phyloP scores from a whole-genome alignment of 2,329 filamentous ascomycete species.

The Fusarium sp. region DNA sequence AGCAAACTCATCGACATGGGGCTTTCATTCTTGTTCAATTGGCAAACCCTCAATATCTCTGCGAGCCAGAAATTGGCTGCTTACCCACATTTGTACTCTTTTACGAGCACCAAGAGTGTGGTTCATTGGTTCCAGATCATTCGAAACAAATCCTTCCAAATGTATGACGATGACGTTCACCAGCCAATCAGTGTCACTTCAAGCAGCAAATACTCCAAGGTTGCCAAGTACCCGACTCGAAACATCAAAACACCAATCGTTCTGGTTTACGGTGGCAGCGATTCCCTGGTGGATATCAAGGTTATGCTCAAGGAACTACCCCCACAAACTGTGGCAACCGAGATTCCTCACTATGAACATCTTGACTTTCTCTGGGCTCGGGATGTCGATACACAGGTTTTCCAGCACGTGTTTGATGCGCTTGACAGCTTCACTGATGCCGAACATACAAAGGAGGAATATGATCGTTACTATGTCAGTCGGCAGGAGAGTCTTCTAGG shows the following conservation, averaged over 20 bases:
- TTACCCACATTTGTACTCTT: constrained; percentile 95
- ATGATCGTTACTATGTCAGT: constrained; percentile 62
- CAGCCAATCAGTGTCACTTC: constrained; percentile 75
- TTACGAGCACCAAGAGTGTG: constrained; percentile 94
- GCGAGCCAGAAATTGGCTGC: constrained; percentile 90
- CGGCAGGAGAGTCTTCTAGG: constrained; percentile 60
- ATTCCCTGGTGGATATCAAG: constrained; percentile 92
- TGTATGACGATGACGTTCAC: constrained; percentile 96
- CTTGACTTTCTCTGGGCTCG: constrained; percentile 95
- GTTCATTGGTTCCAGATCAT: constrained; percentile 99
- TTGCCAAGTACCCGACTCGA: constrained; percentile 92
- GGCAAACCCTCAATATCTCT: constrained; percentile 85
- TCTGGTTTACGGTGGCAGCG: constrained; percentile 89
- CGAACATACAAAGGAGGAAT: constrained; percentile 67
- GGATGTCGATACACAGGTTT: constrained; percentile 84
- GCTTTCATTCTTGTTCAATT: constrained; percentile 86
- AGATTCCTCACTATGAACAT: constrained; percentile 94
- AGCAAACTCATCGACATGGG: constrained; percentile 85
- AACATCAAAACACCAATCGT: constrained; percentile 98
- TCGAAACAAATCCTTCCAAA: constrained; percentile 93
- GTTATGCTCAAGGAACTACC: constrained; percentile 92
- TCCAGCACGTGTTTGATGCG: constrained; percentile 90
- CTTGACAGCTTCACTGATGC: constrained; percentile 74
- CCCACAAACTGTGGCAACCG: constrained; percentile 81
- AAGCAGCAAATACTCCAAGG: constrained; percentile 88